Conservation (phyloP, 768 basidiomycete species). For the Trametes cinnabarina region DNA sequence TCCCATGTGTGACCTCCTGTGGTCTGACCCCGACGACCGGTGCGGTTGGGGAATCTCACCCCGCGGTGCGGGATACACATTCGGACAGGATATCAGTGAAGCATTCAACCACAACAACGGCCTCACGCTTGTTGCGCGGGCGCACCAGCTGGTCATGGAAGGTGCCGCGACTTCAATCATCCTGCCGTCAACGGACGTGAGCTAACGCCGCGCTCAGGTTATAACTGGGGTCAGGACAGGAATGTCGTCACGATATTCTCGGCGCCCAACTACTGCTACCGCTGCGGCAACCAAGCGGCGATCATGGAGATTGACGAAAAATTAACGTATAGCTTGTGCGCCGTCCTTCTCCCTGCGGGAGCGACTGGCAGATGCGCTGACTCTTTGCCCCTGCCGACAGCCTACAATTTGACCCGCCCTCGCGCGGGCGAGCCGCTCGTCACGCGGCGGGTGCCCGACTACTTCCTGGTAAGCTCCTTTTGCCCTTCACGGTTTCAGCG, state of each 20-base stretch:
- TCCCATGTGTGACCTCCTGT: constrained; percentile 98
- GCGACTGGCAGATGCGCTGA: constrained; percentile 1
- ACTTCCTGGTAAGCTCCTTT: constrained; percentile 71
- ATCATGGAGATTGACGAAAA: constrained; percentile 99
- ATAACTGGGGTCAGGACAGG: constrained; percentile 98
- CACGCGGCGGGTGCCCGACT: constrained; percentile 91
- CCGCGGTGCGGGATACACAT: constrained; percentile 97
- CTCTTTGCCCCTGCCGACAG: constrained; percentile 37
- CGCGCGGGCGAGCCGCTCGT: constrained; percentile 98
- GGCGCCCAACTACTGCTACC: constrained; percentile 99
- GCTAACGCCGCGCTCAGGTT: constrained; percentile 44
- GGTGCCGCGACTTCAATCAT: too few species aligned
- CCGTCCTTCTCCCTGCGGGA: constrained; percentile 22
- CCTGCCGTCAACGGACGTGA: too few species aligned
- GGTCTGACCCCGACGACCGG: constrained; percentile 99
- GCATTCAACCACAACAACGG: constrained; percentile 99
- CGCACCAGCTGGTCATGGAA: constrained; percentile 96
- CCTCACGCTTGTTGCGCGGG: constrained; percentile 89
- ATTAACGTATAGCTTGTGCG: constrained; percentile 89
- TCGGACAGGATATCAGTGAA: constrained; percentile 98
- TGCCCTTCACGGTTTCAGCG: background rate
- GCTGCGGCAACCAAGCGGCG: constrained; percentile 98
- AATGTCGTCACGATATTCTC: constrained; percentile 99
- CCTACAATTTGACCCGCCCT: constrained; percentile 98
- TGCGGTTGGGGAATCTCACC: constrained; percentile 99